Evolutionary conservation across 129 eudicot species (phyloP).

Genomic region (Chrysanthemum seticuspe): DNA sequence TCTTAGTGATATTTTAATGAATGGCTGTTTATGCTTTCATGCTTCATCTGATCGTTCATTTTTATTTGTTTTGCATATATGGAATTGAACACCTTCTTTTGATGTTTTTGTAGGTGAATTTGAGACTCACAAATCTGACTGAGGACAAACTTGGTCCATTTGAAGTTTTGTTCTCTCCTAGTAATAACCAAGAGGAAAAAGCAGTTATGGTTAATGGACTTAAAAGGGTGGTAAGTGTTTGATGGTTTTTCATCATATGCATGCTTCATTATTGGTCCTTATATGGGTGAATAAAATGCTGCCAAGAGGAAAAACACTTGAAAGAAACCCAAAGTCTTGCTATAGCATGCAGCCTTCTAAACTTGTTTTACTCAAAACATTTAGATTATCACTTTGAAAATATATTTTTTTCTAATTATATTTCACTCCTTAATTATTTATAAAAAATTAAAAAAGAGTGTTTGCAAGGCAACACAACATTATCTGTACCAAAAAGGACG

Average conservation of each 20-base stretch:
- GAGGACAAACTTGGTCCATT: constrained; percentile 83
- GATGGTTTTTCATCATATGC: constrained; percentile 10
- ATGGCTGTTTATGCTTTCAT: neutral
- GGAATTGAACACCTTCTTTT: constrained; percentile 13
- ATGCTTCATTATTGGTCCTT: neutral
- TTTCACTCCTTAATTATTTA: too few relatives aligned
- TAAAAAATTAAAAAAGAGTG: too few relatives aligned
- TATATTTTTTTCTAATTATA: too few relatives aligned
- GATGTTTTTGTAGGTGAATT: constrained; percentile 50
- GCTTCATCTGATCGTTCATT: neutral
- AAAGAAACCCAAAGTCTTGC: too few relatives aligned
- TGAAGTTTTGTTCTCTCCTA: constrained; percentile 62
- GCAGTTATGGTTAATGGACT: constrained; percentile 77
- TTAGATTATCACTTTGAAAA: too few relatives aligned
- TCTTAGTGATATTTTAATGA: too few relatives aligned
- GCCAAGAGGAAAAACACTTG: too few relatives aligned
- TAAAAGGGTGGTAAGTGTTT: constrained; percentile 59
- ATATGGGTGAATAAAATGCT: neutral
- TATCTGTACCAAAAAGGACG: too few relatives aligned
- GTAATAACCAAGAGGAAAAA: constrained; percentile 68
- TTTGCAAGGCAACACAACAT: too few relatives aligned
- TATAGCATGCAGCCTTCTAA: too few relatives aligned
- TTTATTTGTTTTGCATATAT: neutral
- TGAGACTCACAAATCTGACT: constrained; percentile 74
- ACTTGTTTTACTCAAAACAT: too few relatives aligned